Conservation (phyloP, 352 stramenopile genomes). For the Peronospora belbahrii region DNA sequence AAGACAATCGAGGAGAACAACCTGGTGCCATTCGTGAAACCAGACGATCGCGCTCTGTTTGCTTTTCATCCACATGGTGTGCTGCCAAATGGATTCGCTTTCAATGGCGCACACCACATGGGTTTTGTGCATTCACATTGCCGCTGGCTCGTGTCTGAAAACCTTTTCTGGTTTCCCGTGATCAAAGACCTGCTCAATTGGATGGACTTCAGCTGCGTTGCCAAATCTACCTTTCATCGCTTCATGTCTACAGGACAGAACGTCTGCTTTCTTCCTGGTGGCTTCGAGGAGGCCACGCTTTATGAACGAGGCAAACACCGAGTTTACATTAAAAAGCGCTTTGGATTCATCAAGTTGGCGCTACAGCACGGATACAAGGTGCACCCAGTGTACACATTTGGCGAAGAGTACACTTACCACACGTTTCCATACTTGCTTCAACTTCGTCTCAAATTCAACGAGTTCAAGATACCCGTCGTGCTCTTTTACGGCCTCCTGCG, state of each 20-base stretch:
- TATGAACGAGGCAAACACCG: slow-evolving; percentile 74
- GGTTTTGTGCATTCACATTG: slow-evolving; percentile 37
- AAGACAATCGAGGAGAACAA: slow-evolving; percentile 18
- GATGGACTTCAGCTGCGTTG: slow-evolving; percentile 51
- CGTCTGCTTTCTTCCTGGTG: slow-evolving; percentile 81
- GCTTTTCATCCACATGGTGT: slow-evolving; percentile 67
- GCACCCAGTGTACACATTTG: slow-evolving; percentile 89
- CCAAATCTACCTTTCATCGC: slow-evolving; percentile 36
- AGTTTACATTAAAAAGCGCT: slow-evolving; percentile 87
- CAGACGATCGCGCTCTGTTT: slow-evolving; percentile 22
- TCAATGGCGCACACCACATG: slow-evolving; percentile 51
- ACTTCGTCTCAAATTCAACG: slow-evolving; percentile 78
- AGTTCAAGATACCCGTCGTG: slow-evolving; percentile 74
- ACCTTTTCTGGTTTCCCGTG: slow-evolving; percentile 60
- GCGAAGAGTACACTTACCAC: slow-evolving; percentile 83
- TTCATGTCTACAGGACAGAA: slow-evolving; percentile 54
- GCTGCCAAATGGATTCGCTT: slow-evolving; percentile 39
- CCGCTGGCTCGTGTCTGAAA: slow-evolving; percentile 60
- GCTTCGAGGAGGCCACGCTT: slow-evolving; percentile 92
- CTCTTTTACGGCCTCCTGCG: slow-evolving; percentile 60
- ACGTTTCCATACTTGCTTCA: slow-evolving; percentile 79
- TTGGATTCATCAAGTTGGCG: slow-evolving; percentile 91
- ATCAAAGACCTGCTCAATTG: slow-evolving; percentile 61
- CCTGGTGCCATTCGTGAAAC: slow-evolving; percentile 9
- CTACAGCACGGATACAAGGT: slow-evolving; percentile 86